These are phyloP conservation scores for Alliaria petiolata DNA, from an alignment of 345 rosid genomes.

Conservation along the genomic window DNA sequence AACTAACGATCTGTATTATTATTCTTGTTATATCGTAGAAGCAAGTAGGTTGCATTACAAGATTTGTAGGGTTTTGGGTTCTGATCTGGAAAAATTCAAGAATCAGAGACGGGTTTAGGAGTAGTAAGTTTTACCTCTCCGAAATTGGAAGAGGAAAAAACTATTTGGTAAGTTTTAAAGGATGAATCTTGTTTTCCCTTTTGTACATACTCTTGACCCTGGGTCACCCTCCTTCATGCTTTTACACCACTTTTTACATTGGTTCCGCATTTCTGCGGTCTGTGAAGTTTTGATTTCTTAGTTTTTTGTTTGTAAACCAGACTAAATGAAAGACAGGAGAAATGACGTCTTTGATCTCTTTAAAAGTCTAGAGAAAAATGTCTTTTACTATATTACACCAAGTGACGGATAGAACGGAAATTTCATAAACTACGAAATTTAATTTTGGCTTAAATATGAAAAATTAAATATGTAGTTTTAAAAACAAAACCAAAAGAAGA, in stretches of 20 bases:
- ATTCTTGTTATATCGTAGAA: not conserved
- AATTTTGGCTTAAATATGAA: too few relatives aligned
- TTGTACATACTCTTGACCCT: slow-evolving; percentile 1
- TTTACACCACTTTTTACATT: not conserved
- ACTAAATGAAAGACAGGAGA: too few relatives aligned
- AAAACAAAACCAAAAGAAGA: too few relatives aligned
- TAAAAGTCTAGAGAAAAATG: too few relatives aligned
- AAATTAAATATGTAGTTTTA: too few relatives aligned
- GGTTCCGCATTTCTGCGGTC: not conserved
- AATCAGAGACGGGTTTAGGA: not conserved
- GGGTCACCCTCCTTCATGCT: not conserved
- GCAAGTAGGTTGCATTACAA: slow-evolving; percentile 2
- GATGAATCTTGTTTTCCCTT: not conserved
- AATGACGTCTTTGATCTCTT: too few relatives aligned
- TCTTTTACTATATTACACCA: too few relatives aligned
- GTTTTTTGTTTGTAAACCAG: not conserved
- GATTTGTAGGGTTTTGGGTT: not conserved
- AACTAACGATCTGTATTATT: not conserved
- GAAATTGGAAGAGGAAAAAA: not conserved
- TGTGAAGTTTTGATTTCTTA: not conserved
- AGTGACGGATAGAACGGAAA: too few relatives aligned
- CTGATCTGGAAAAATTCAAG: slow-evolving; percentile 3
- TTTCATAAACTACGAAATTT: too few relatives aligned
- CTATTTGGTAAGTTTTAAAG: slow-evolving; percentile 5
- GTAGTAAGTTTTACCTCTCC: too few relatives aligned